phyloP scores from a whole-genome alignment of 1,139 yeast genomes.

The Yarrowia galli region DNA sequence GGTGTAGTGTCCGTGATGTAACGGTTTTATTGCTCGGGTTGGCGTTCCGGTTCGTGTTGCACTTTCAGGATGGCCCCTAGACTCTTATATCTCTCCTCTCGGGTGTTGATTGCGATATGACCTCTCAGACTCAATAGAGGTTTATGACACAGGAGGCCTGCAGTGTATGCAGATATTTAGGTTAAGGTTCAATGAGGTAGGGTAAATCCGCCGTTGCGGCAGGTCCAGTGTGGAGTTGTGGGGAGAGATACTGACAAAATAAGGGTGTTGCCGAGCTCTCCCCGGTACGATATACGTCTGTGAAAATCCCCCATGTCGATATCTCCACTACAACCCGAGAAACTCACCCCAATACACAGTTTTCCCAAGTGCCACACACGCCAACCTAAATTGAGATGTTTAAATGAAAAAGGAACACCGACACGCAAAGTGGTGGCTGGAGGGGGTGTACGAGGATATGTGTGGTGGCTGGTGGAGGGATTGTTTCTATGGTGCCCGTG shows the following conservation, averaged over 20 bases:
- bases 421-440: not conserved
- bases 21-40: not conserved
- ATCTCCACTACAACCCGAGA: not conserved
- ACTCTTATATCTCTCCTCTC: not conserved
- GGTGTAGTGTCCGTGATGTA: not conserved
- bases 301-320: too few relatives aligned
- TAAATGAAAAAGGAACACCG: conserved; percentile 9
- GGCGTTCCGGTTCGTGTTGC: not conserved
- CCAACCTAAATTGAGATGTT: conserved; percentile 22
- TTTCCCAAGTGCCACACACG: conserved; percentile 17
- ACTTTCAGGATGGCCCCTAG: not conserved
- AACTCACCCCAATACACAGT: not conserved
- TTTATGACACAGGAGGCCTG: conserved; percentile 35
- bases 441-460: too few relatives aligned
- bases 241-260: too few relatives aligned
- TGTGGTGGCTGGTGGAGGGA: too few relatives aligned
- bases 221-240: not conserved
- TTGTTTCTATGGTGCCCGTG: too few relatives aligned
- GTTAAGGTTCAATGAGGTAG: conserved; percentile 35
- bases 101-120: conserved; percentile 10
- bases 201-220: conserved; percentile 11
- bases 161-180: conserved; percentile 15
- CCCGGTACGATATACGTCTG: too few relatives aligned
- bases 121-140: conserved; percentile 30
- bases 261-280: too few relatives aligned